Conservation (phyloP, 495 filamentous ascomycete species). For the Podospora sp. region DNA sequence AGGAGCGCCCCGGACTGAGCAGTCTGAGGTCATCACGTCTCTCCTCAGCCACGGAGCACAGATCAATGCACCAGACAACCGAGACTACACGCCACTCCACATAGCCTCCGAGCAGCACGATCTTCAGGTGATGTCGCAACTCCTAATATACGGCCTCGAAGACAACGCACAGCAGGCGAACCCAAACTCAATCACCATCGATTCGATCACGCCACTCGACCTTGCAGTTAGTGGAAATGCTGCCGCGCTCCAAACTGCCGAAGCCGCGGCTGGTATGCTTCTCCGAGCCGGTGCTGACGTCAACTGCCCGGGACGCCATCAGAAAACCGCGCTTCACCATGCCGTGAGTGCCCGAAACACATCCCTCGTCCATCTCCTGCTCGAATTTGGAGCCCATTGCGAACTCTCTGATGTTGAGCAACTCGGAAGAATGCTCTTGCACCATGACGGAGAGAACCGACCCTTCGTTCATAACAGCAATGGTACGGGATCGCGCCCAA, state of each 20-base stretch:
- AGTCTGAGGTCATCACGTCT: not conserved
- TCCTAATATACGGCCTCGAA: not conserved
- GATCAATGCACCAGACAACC: not conserved
- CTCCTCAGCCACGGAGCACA: not conserved
- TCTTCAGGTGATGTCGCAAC: not conserved
- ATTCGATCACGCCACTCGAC: not conserved
- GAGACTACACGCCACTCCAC: not conserved
- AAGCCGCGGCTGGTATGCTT: not conserved
- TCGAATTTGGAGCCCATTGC: not conserved
- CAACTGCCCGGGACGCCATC: not conserved
- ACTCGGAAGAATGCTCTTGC: too few relatives aligned
- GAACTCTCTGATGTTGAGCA: too few relatives aligned
- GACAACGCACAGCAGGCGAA: not conserved
- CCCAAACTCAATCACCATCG: not conserved
- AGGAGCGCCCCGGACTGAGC: not conserved
- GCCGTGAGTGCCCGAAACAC: not conserved
- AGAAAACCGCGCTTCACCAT: not conserved
- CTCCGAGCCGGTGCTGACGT: not conserved
- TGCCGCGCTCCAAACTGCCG: not conserved
- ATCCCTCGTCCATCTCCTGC: not conserved
- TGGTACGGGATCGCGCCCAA: too few relatives aligned
- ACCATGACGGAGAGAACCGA: too few relatives aligned
- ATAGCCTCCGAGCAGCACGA: not conserved
- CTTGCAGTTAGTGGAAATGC: not conserved
- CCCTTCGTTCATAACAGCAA: too few relatives aligned